Base-by-base conservation (phyloP, 306 rosid species). In the Abrus precatorius region DNA sequence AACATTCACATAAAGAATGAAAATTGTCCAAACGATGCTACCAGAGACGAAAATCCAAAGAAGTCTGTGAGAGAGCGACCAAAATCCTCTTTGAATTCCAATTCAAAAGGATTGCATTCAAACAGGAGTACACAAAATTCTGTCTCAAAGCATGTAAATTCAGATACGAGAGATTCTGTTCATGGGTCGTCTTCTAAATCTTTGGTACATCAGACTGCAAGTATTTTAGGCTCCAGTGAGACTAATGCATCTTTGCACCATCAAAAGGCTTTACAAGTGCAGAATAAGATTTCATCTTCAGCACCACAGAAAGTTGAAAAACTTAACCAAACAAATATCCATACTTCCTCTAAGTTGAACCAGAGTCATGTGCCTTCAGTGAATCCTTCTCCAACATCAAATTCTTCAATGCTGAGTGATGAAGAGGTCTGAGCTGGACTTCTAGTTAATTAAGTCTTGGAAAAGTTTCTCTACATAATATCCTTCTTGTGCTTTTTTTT, bases 341-440 rank as follows among this genome's bases (percentile, higher is more conserved):
- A 80, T 63, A 56, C 82, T 82, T 85, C 95, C 82, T 87, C 93
- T 10, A 95, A 90, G 93, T 80, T 61, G 84, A 90, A 80, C 77
- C 99, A 95, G 83, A 90, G 73, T 76, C 91, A 87, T 48, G 80
- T 77, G 47, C 79, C 87, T 11, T 82, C 95, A 44, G 49, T 80
- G 73, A 87, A 85, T 80, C 91, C 92, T 72, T 88, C 94, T 67
- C 79, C 84, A 69, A 55, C 82, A 85, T 71, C 95, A 80, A 92
- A 89, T 89, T 75, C 90, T 71, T 90, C 97, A 40, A 83, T 78
- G 82, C 89, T 95, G 53, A 95, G 94, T 77, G 99, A 95, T 69
- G 98, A 95, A 87, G 99, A 95, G 94, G 99, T 95, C 14, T 85
- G 89, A 74, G 44, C 71, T 81, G 59, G 57, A 27, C 40, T 81